Conservation (phyloP, 2,329 filamentous ascomycete genomes). For the Plectosphaerella plurivora region DNA sequence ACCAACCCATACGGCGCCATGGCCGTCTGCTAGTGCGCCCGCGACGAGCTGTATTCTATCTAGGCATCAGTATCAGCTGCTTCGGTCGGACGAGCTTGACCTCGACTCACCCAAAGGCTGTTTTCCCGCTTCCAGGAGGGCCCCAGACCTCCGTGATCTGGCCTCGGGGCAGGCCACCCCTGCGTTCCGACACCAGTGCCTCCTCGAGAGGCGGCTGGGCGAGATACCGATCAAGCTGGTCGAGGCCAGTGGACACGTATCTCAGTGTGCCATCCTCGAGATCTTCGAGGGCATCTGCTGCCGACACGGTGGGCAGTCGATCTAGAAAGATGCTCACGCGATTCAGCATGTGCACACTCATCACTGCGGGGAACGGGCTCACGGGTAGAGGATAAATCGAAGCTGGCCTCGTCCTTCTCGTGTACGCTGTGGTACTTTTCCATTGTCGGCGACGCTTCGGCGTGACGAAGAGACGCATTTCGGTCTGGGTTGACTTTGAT, state of each 20-base stretch:
- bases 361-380: constrained; percentile 19
- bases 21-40: constrained; percentile 55
- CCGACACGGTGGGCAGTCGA: constrained; percentile 72
- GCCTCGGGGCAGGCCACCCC: constrained; percentile 64
- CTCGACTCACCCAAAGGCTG: constrained; percentile 65
- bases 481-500: not conserved
- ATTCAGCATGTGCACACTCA: constrained; percentile 10
- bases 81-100: not conserved
- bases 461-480: not conserved
- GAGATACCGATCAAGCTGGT: constrained; percentile 46
- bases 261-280: constrained; percentile 46
- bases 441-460: constrained; percentile 4
- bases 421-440: constrained; percentile 48
- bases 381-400: constrained; percentile 51
- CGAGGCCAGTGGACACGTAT: constrained; percentile 52
- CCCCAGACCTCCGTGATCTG: constrained; percentile 86
- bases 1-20: constrained; percentile 80
- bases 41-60: constrained; percentile 65
- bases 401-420: constrained; percentile 57
- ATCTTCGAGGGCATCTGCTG: constrained; percentile 64
- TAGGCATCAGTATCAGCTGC: constrained; percentile 8
- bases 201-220: constrained; percentile 18
- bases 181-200: constrained; percentile 2
- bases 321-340: constrained; percentile 41
- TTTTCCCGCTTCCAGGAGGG: constrained; percentile 82